Percentiles rank a stretch among this genome's conserved stretches.
These are phyloP conservation scores for Juglanconis juglandina DNA, from an alignment of 2,329 filamentous ascomycete species.

Conservation along the genomic window DNA sequence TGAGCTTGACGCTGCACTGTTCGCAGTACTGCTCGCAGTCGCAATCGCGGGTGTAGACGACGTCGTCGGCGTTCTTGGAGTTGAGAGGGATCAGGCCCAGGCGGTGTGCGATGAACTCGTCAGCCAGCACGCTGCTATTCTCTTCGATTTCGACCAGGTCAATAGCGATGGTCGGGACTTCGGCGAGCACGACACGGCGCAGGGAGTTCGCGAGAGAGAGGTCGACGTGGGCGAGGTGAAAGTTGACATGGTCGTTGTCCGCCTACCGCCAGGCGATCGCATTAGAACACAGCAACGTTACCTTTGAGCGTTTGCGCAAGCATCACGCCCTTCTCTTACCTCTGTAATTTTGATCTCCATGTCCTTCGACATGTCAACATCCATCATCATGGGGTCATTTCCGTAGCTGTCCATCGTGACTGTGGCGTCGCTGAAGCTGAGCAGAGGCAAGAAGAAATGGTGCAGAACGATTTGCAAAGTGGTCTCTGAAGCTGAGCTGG, in stretches of 20 bases:
- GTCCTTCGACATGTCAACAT: constrained; percentile 41
- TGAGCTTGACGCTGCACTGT: constrained; percentile 80
- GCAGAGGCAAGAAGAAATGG: neutral
- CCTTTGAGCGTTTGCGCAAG: neutral
- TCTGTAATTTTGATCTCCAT: constrained; percentile 55
- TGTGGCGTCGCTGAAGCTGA: neutral
- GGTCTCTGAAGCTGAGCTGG: no score
- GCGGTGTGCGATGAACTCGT: constrained; percentile 93
- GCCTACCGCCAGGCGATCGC: constrained; percentile 49
- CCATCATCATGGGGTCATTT: constrained; percentile 59
- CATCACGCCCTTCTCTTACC: constrained; percentile 35
- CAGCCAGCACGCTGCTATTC: constrained; percentile 93
- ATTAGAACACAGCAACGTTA: constrained; percentile 21
- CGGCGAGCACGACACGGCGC: constrained; percentile 84
- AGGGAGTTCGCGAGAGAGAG: constrained; percentile 90
- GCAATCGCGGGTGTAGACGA: constrained; percentile 89
- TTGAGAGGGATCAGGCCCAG: constrained; percentile 86
- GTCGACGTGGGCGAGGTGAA: constrained; percentile 85
- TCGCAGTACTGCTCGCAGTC: constrained; percentile 96
- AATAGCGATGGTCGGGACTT: constrained; percentile 91
- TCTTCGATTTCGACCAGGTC: constrained; percentile 89
- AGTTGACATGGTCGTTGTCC: constrained; percentile 78
- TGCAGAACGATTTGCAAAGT: no score
- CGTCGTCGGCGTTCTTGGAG: constrained; percentile 75
- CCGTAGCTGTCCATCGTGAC: constrained; percentile 48